Conservation (phyloP, 257 asterid genomes). For the Gynochthodes officinalis region DNA sequence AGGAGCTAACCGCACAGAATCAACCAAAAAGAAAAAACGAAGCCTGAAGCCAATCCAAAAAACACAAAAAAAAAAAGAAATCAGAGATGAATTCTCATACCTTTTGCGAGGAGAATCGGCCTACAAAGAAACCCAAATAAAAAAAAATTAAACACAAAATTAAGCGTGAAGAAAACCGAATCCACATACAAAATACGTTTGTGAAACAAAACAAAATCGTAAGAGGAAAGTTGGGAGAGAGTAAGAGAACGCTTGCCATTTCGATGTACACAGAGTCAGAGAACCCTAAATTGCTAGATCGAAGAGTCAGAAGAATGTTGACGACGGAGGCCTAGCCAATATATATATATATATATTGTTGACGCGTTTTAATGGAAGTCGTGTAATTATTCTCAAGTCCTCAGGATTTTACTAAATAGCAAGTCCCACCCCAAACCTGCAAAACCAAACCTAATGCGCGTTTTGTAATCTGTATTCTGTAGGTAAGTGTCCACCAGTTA, state of each 20-base stretch:
- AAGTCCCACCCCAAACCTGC: neutral
- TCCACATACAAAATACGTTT: no score
- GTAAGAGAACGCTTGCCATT: conserved; percentile 13
- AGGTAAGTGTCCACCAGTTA: no score
- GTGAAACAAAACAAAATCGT: neutral
- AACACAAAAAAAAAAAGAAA: neutral
- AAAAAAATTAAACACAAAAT: neutral
- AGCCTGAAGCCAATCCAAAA: neutral
- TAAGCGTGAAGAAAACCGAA: neutral
- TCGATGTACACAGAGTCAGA: neutral
- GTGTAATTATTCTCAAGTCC: conserved; percentile 8
- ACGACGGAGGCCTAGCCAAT: neutral
- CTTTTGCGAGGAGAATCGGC: conserved; percentile 82
- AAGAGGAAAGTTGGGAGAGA: neutral
- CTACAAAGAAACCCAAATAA: conserved; percentile 37
- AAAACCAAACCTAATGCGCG: no score
- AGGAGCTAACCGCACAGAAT: neutral
- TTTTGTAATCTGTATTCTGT: no score
- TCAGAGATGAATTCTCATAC: conserved; percentile 22
- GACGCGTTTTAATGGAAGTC: neutral
- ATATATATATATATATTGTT: neutral
- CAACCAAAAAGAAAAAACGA: neutral
- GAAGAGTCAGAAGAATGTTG: neutral
- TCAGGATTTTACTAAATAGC: neutral
- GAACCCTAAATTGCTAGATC: conserved; percentile 18